A percentile compares a stretch with the other conserved stretches of the same genome.
These are phyloP conservation scores for Artemisia tridentata DNA, from an alignment of 129 eudicot genomes.

Conservation along the genomic window DNA sequence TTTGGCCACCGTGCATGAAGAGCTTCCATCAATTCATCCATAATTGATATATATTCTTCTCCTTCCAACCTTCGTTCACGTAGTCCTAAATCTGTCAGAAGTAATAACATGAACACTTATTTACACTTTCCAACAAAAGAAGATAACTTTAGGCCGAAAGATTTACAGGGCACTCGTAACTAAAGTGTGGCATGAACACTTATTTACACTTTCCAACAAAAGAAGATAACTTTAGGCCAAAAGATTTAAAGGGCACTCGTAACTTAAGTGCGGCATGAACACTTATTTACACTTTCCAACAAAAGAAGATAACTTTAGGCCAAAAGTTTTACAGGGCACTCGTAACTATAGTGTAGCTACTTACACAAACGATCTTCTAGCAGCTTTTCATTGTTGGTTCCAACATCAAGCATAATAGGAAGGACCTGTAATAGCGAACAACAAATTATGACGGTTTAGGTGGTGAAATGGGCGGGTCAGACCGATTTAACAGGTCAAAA, in stretches of 20 bases:
- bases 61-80: conserved; percentile 94
- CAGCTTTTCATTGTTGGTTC: conserved; percentile 92
- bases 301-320: no score
- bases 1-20: conserved; percentile 94
- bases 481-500: background rate
- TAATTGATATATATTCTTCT: conserved; percentile 78
- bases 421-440: conserved; percentile 52
- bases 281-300: no score
- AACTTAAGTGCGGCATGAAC: no score
- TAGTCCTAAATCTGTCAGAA: conserved; percentile 77
- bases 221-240: conserved; percentile 2
- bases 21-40: conserved; percentile 98
- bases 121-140: no score
- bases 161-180: no score
- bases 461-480: background rate
- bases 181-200: no score
- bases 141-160: no score
- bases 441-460: background rate
- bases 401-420: conserved; percentile 99
- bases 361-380: conserved; percentile 90
- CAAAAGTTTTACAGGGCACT: no score
- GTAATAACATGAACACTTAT: conserved; percentile 22
- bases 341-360: conserved; percentile 27
- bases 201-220: background rate
- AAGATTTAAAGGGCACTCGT: background rate